Evolutionary conservation across 2,329 filamentous ascomycete genomes (phyloP), one percentile per base, ranked within the genome.

Genomic region (Penicillium janthinellum): DNA sequence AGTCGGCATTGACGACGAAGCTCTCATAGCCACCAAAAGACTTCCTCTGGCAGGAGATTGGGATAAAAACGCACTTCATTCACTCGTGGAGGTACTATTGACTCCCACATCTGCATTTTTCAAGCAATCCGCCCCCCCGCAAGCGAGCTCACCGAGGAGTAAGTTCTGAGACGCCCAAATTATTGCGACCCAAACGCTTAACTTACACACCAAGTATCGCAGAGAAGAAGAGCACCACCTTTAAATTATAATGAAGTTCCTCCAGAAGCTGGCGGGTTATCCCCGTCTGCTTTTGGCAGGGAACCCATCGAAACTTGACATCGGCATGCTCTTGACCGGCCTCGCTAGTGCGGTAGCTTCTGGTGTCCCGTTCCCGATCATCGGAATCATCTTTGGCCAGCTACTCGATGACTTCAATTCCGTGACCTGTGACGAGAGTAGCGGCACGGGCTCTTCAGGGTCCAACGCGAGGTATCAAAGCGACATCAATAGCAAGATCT

Each of bases 401-500:
- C 68, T 78, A 14, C 69, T 78, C 51, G 73, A 78, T 60, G 71
- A 77, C 54, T 71, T 78, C 57, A 78, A 78, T 58, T 54, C 68
- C 10, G 70, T 67, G 7, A 71, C 70, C 3, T 75, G 73, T 22
- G 51, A 60, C 17, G 52, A 55, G 22, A 52, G 63, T n/a, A 49
- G 31, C 35, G 31, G 49, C 17, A 60, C 59, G 6, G 38, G 52
- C 20, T 60, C 49, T 22, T 39, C 67, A 5, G 48, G 53, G 15
- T 66, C 64, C 1, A 56, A 65, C 31, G 54, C 67, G 22, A 57
- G 60, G 15, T 67, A 68, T n/a, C 69, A 71, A 41, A 25, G 53
- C 15, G 61, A 60, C 15, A 72, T 74, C 47, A 73, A 86, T 70
- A 69, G 76, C 52, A 88, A 86, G 67, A 83, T 91, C 41, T 71